Evolutionary conservation across 1,284 basidiomycete species (phyloP).

Genomic region (Leccinum colubrinum): DNA sequence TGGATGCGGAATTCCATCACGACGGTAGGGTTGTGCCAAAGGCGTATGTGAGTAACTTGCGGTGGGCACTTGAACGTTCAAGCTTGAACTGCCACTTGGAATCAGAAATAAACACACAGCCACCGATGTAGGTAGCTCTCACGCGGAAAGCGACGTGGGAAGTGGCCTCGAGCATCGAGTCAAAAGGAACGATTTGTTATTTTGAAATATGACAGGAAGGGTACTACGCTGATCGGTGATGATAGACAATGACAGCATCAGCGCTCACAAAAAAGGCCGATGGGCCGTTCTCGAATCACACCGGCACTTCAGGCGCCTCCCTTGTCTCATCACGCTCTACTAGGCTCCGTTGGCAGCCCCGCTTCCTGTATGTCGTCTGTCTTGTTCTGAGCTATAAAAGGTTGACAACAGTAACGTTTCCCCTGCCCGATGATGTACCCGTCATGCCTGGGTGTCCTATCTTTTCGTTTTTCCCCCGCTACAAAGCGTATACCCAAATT

Average conservation of each 20-base stretch:
- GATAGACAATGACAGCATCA: conserved; percentile 12
- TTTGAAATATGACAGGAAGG: conserved; percentile 2
- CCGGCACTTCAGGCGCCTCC: conserved; percentile 11
- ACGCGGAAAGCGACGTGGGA: not conserved
- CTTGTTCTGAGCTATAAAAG: conserved; percentile 27
- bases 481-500: conserved; percentile 33
- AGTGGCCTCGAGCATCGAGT: not conserved
- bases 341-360: conserved; percentile 23
- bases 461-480: conserved; percentile 33
- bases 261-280: conserved; percentile 30
- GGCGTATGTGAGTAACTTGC: not conserved
- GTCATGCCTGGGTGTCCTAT: conserved; percentile 26
- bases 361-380: conserved; percentile 19
- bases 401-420: not conserved
- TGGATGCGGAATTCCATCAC: conserved; percentile 53
- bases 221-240: not conserved
- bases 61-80: not conserved
- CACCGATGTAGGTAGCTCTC: not conserved
- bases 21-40: not conserved
- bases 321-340: conserved; percentile 20
- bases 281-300: conserved; percentile 23
- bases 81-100: too few species aligned
- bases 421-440: conserved; percentile 12
- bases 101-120: not conserved
- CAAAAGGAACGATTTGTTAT: not conserved